Evolutionary conservation across 768 basidiomycete species (phyloP).

Genomic region (Russula emetica): DNA sequence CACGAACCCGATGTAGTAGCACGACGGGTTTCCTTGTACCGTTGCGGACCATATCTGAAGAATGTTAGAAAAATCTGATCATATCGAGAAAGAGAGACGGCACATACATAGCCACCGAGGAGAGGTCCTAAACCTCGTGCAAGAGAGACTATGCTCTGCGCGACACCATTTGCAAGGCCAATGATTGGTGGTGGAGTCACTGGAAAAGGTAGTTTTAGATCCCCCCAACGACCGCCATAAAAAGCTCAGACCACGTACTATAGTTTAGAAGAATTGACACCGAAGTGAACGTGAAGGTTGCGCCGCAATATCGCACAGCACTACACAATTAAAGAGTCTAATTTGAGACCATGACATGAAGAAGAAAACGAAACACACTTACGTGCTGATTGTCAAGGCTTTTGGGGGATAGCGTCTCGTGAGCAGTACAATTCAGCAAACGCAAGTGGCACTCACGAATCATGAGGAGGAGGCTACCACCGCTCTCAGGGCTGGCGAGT

Average conservation of each 20-base stretch:
- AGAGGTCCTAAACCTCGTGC: conserved; percentile 89
- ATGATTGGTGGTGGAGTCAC: conserved; percentile 90
- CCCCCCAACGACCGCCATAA: not conserved
- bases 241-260: conserved; percentile 42
- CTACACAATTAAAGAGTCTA: conserved; percentile 38
- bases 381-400: conserved; percentile 83
- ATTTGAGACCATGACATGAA: not conserved
- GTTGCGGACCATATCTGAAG: conserved; percentile 26
- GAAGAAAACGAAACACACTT: conserved; percentile 34
- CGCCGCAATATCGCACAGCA: conserved; percentile 82
- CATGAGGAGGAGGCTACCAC: conserved; percentile 80
- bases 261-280: conserved; percentile 86
- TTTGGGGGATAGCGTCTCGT: conserved; percentile 15
- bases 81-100: not conserved
- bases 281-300: conserved; percentile 86
- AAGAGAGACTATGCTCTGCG: conserved; percentile 91
- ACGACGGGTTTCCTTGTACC: conserved; percentile 16
- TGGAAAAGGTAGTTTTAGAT: conserved; percentile 33
- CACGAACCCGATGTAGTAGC: conserved; percentile 25
- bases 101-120: conserved; percentile 69
- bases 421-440: conserved; percentile 16
- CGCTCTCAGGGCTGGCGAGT: conserved; percentile 64
- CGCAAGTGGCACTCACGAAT: conserved; percentile 45
- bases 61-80: not conserved
- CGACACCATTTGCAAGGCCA: conserved; percentile 91